These are phyloP conservation scores for Agarophyton chilense DNA, from an alignment of 23 red algal species.

Conservation along the genomic window DNA sequence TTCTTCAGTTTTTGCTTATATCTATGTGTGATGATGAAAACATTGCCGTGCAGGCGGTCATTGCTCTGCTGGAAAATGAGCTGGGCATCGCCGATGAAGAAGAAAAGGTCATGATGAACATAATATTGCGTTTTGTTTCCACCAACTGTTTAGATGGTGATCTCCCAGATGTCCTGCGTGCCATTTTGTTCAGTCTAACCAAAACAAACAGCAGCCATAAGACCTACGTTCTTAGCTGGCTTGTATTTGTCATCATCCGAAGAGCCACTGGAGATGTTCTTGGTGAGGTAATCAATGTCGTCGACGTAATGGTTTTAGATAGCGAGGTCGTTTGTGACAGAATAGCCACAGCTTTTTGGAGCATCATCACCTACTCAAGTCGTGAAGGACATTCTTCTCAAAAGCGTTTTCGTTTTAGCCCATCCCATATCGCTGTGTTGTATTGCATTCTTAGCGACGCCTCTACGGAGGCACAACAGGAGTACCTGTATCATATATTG, in stretches of 20 bases:
- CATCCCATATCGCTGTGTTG: not conserved
- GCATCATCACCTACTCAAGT: conserved; percentile 2
- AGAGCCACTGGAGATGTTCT: conserved; percentile 7
- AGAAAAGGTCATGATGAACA: conserved; percentile 30
- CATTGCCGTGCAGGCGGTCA: conserved; percentile 29
- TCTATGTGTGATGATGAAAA: conserved; percentile 11
- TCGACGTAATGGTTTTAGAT: conserved; percentile 27
- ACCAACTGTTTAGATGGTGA: not conserved
- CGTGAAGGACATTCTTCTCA: not conserved
- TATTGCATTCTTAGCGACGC: conserved; percentile 31
- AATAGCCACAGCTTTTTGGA: conserved; percentile 15
- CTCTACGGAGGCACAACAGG: not conserved
- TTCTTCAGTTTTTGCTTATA: conserved; percentile 20
- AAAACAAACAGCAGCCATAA: conserved; percentile 19
- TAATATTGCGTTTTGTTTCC: conserved; percentile 6
- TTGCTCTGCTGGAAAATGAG: conserved; percentile 28
- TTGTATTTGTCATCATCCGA: conserved; percentile 26
- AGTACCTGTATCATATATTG: conserved; percentile 20
- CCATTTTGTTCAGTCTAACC: conserved; percentile 17
- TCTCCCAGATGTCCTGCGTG: conserved; percentile 15
- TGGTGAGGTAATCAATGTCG: conserved; percentile 1
- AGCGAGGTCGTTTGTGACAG: conserved; percentile 26
- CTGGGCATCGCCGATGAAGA: conserved; percentile 4
- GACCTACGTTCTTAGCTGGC: conserved; percentile 9
- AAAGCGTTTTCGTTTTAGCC: conserved; percentile 28